phyloP scores from a whole-genome alignment of 805 yeast species.

The Millerozyma acaciae region DNA sequence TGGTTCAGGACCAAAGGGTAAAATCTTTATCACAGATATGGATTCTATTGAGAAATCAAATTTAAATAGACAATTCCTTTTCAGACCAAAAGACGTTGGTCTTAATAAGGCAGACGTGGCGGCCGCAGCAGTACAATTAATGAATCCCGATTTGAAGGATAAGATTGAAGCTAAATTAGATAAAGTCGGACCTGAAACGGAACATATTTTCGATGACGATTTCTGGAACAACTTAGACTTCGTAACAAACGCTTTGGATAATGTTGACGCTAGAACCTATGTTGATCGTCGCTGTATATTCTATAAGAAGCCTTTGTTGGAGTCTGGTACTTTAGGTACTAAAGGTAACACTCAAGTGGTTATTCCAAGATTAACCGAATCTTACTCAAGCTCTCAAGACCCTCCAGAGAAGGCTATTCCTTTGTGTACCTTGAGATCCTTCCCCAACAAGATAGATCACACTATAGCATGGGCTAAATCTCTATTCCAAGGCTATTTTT shows the following conservation, averaged over 20 bases:
- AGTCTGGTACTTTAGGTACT: slow-evolving; percentile 96
- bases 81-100: slow-evolving; percentile 94
- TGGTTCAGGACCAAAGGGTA: slow-evolving; percentile 88
- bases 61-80: slow-evolving; percentile 92
- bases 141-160: slow-evolving; percentile 82
- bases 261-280: slow-evolving; percentile 95
- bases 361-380: slow-evolving; percentile 89
- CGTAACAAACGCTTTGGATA: slow-evolving; percentile 95
- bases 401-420: slow-evolving; percentile 99
- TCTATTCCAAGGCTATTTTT: slow-evolving; percentile 85
- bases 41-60: slow-evolving; percentile 95
- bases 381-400: slow-evolving; percentile 93
- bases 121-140: slow-evolving; percentile 71
- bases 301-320: slow-evolving; percentile 84
- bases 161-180: slow-evolving; percentile 75
- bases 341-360: slow-evolving; percentile 98
- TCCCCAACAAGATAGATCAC: slow-evolving; percentile 97
- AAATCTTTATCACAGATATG: slow-evolving; percentile 82
- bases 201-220: slow-evolving; percentile 73
- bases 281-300: slow-evolving; percentile 96
- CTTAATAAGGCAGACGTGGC: slow-evolving; percentile 87
- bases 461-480: slow-evolving; percentile 99
- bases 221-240: slow-evolving; percentile 85
- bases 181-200: slow-evolving; percentile 93
- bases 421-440: slow-evolving; percentile 91